These are phyloP conservation scores for Rosa chinensis DNA, from an alignment of 306 rosid species.

Conservation along the genomic window DNA sequence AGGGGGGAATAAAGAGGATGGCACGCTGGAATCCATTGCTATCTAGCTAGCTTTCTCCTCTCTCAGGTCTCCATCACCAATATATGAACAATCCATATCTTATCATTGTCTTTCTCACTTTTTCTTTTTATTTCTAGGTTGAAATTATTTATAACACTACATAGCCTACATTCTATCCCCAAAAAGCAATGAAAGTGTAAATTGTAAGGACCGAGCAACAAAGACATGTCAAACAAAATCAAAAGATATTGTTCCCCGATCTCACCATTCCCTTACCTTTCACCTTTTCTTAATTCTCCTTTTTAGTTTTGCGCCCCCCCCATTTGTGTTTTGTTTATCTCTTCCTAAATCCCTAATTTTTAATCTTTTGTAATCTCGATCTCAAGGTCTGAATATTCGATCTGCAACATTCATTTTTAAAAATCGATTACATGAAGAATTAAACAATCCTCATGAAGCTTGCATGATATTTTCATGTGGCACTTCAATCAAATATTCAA, in stretches of 20 bases:
- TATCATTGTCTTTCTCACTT: conserved; percentile 42
- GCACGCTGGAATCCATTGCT: conserved; percentile 24
- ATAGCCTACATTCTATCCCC: conserved; percentile 28
- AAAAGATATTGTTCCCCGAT: conserved; percentile 39
- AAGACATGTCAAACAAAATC: conserved; percentile 47
- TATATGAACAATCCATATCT: conserved; percentile 24
- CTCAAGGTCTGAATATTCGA: conserved; percentile 1
- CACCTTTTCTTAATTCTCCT: conserved; percentile 1
- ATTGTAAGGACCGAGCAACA: conserved; percentile 26
- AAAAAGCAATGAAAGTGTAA: conserved; percentile 26
- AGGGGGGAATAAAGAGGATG: not conserved
- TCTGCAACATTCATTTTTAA: not conserved
- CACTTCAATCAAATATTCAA: not conserved
- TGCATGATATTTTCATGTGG: not conserved
- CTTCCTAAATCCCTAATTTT: not conserved
- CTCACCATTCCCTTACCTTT: conserved; percentile 42
- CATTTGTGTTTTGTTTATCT: not conserved
- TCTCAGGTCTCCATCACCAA: conserved; percentile 1
- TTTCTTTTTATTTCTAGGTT: conserved; percentile 35
- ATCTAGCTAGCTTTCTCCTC: not conserved
- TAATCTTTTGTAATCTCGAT: not conserved
- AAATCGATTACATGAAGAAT: not conserved
- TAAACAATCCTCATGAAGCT: not conserved
- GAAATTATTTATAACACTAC: conserved; percentile 29
- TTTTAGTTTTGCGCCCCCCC: not conserved